phyloP scores from a whole-genome alignment of 768 basidiomycete species.

The Phylloporus scabripes region DNA sequence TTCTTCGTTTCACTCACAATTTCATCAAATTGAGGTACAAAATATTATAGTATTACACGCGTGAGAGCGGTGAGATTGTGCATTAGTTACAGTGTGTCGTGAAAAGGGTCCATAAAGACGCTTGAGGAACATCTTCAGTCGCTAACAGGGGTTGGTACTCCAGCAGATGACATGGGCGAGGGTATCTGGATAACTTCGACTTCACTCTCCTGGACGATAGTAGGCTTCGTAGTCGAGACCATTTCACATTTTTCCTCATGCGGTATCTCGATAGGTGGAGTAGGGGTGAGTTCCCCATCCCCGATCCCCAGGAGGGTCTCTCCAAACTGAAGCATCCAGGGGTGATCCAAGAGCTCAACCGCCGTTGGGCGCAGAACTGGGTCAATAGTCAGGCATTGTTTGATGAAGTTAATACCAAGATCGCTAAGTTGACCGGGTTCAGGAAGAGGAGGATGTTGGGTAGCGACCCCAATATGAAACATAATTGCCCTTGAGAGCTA shows the following conservation, averaged over 20 bases:
- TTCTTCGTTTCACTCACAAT: neutral
- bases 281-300: constrained; percentile 52
- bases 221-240: constrained; percentile 51
- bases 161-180: constrained; percentile 46
- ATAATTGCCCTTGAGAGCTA: constrained; percentile 82
- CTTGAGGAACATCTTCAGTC: constrained; percentile 15
- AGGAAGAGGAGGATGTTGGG: constrained; percentile 92
- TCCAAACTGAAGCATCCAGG: constrained; percentile 85
- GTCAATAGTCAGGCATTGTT: constrained; percentile 85
- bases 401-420: constrained; percentile 89
- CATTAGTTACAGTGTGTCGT: constrained; percentile 15
- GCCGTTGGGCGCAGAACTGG: constrained; percentile 80
- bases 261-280: constrained; percentile 41
- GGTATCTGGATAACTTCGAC: constrained; percentile 48
- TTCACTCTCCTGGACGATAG: constrained; percentile 55
- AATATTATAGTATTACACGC: constrained; percentile 8
- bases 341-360: constrained; percentile 75
- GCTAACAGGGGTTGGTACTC: constrained; percentile 26
- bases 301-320: constrained; percentile 66
- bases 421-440: constrained; percentile 86
- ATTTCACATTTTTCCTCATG: constrained; percentile 45
- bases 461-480: constrained; percentile 98
- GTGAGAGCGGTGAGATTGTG: neutral
- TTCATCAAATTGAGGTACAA: neutral
- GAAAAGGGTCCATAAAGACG: neutral